Conservation (phyloP, 2,329 filamentous ascomycete species). For the Penicillium janthinellum region DNA sequence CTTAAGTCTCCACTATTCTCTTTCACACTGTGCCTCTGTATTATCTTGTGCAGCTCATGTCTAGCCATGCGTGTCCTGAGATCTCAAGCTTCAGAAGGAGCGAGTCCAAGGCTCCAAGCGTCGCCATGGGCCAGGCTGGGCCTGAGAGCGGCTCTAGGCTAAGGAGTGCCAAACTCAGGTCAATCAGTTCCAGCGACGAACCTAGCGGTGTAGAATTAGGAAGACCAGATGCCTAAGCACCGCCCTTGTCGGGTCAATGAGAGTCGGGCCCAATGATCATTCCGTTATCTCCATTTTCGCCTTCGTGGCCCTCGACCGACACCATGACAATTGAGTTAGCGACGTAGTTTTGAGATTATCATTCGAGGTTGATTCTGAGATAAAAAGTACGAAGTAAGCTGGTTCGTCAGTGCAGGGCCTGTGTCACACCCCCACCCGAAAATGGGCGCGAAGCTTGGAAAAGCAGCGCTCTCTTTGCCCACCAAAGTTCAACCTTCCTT, state of each 20-base stretch:
- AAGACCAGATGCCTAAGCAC: neutral
- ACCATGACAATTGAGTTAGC: neutral
- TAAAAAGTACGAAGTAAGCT: neutral
- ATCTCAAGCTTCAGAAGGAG: neutral
- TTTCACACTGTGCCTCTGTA: neutral
- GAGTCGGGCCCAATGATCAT: neutral
- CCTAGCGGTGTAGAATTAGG: neutral
- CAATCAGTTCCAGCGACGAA: neutral
- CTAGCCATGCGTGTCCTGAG: neutral
- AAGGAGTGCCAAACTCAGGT: neutral
- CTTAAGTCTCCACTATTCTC: neutral
- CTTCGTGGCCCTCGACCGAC: neutral
- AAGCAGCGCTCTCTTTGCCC: neutral
- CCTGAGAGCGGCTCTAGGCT: neutral
- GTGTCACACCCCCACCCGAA: constrained; percentile 7
- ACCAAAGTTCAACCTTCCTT: neutral
- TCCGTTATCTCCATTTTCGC: neutral
- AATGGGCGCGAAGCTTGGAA: constrained; percentile 4
- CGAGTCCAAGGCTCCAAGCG: neutral
- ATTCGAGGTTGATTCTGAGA: neutral
- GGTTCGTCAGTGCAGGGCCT: neutral
- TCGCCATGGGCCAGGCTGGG: neutral
- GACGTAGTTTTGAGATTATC: neutral
- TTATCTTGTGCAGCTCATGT: neutral
- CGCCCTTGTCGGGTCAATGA: neutral